Evolutionary conservation across 2,329 filamentous ascomycete species (phyloP), one percentile per base, ranked within the genome.

Genomic region (Graphiopsis chlorocephala): DNA sequence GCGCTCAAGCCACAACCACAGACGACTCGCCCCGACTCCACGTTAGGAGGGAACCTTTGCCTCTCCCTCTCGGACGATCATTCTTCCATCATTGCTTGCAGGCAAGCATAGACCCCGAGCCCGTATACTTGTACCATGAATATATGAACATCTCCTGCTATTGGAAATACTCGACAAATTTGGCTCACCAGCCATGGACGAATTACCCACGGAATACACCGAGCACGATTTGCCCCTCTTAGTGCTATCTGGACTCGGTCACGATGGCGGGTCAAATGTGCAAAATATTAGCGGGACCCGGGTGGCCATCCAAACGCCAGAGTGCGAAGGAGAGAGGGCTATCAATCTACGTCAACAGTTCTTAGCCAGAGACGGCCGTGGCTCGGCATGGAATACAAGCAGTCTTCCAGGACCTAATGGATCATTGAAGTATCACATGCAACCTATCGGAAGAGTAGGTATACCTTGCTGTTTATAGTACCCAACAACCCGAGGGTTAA

Each of bases 171-270:
- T n/a, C 38, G 38, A 45, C 23, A 60, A n/a, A n/a, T n/a, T 35
- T 35, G 33, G 1, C 8, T 35, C 35, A 42, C 35, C 35, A 42
- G 35, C 17, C 29, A 95, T 95, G 91, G 90, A 95, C 78, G 90
- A 86, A 72, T 94, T 92, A 79, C 90, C 91, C 63, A 77, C 81
- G 65, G 90, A 89, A 78, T 96, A 93, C 81, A 83, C 96, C 77
- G 87, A 89, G 76, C 93, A 95, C 79, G 96, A 95, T 79, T 84
- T 96, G 72, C 94, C 94, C 38, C 84, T 97, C 64, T 80, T 98
- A 67, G 82, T 96, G 55, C 85, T 96, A 35, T 92, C 92, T 42
- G 95, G 94, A 14, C 84, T 97, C 35, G 83, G 79, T 74, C 79
- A 77, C 23, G 69, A 70, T 20, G 69, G 70, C 29, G 12, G 62